These are phyloP conservation scores for Komagataella pseudopastoris DNA, from an alignment of 805 yeast genomes.

Conservation along the genomic window DNA sequence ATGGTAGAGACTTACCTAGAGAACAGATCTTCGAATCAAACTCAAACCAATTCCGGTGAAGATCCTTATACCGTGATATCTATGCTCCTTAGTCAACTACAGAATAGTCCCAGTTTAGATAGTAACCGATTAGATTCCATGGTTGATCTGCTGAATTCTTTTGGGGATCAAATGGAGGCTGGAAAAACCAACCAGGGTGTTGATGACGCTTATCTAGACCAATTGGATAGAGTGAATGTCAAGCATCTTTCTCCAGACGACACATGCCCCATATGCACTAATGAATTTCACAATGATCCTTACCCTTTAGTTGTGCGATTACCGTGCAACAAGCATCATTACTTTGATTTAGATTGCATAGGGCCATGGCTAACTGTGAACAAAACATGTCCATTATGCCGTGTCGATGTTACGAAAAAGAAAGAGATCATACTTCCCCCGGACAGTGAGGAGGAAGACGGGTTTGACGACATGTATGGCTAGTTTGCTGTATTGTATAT, in stretches of 20 bases:
- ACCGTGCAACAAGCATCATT: conserved; percentile 56
- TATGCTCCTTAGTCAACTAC: not conserved
- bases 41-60: not conserved
- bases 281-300: conserved; percentile 52
- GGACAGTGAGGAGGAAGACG: conserved; percentile 48
- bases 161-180: not conserved
- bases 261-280: conserved; percentile 78
- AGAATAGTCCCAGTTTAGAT: not conserved
- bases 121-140: not conserved
- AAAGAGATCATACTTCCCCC: conserved; percentile 14
- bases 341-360: conserved; percentile 81
- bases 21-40: not conserved
- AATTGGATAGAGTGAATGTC: conserved; percentile 53
- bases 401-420: conserved; percentile 52
- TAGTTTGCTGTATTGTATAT: conserved; percentile 10
- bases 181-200: conserved; percentile 31
- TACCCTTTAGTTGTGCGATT: conserved; percentile 71
- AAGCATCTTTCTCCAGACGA: conserved; percentile 31
- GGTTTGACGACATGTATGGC: conserved; percentile 74
- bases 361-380: conserved; percentile 76
- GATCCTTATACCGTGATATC: not conserved
- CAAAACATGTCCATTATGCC: conserved; percentile 76
- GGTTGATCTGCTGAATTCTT: not conserved
- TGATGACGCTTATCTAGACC: conserved; percentile 56
- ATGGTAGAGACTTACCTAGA: not conserved